A percentile compares a stretch with the other conserved stretches of the same genome.
Conservation (phyloP, 169 alveolate genomes). For the Perkinsus chesapeaki region DNA sequence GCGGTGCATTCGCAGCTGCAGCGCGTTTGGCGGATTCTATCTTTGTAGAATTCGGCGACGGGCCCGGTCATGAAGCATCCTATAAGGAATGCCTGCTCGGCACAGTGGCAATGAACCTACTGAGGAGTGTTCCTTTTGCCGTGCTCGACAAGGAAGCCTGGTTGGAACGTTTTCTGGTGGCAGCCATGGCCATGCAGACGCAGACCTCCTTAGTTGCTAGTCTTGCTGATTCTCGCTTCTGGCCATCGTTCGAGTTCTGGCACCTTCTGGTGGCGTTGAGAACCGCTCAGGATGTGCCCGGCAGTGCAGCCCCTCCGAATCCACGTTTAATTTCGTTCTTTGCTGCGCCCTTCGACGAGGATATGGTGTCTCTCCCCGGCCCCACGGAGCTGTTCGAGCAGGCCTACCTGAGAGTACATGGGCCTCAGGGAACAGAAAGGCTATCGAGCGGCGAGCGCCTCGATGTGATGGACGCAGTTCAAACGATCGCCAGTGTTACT, state of each 20-base stretch:
- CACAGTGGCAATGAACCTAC: neutral
- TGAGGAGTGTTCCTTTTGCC: neutral
- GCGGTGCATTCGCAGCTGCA: neutral
- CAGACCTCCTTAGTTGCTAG: neutral
- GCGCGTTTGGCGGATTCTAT: neutral
- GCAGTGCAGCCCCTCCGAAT: neutral
- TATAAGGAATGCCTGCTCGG: neutral
- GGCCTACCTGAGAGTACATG: neutral
- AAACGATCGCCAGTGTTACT: neutral
- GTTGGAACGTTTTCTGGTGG: neutral
- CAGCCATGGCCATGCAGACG: neutral
- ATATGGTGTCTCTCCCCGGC: neutral
- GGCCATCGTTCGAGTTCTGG: neutral
- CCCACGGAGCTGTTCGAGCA: neutral
- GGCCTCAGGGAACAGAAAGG: neutral
- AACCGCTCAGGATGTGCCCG: neutral
- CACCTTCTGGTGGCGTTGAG: neutral
- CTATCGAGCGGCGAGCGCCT: neutral
- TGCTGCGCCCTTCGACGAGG: neutral
- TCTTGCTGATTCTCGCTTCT: neutral
- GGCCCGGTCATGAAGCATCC: neutral
- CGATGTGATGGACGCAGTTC: neutral
- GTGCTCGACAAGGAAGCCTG: neutral
- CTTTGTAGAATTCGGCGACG: neutral
- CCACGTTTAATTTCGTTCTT: neutral